Evolutionary conservation across 1,139 yeast genomes (phyloP), one percentile per base, ranked within the genome.

Genomic region (Blastobotrys arbuscula): DNA sequence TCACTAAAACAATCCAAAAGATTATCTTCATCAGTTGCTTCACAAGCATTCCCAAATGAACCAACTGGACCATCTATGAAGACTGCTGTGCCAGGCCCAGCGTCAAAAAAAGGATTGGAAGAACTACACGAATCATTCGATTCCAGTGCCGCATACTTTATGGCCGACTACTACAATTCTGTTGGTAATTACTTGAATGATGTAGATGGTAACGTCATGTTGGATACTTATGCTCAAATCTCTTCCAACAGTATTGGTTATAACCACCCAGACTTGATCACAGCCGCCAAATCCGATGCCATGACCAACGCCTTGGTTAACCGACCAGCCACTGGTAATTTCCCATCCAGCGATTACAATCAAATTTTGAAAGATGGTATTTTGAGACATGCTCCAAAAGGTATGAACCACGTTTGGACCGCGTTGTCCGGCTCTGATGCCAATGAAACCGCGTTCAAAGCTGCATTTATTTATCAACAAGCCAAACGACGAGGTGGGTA

Each of bases 361-460:
- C 72, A 74, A 49, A 81, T 82, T 55, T 73, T 83, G 53, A 67
- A 70, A 50, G 79, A 76, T 13, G 74, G 74, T 39, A 50, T 62
- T 23, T 45, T 62, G 34, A 56, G 56, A 24, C 55, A 55, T 36
- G 63, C 65, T 24, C 64, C 63, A 48, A 55, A 56, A 48, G 59
- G 59, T 34, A 54, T 59, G 60, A 50, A 55, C 47, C 62, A 55
- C 48, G 59, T 72, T 49, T 85, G 90, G 88, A 79, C 86, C 16
- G 90, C 85, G 39, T 72, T 84, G 59, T 78, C 88, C 18, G 95
- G 95, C 52, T 85, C 90, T 28, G 92, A 84, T 64, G 94, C 94
- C 57, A 83, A 82, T 63, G 94, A 84, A 68, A 76, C 83, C 63
- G 94, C 94, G 10, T 84, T 81, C 75, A 84, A 84, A 71, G 92